Base-by-base conservation (phyloP, 352 stramenopile genomes). In the Phytophthora litchii region DNA sequence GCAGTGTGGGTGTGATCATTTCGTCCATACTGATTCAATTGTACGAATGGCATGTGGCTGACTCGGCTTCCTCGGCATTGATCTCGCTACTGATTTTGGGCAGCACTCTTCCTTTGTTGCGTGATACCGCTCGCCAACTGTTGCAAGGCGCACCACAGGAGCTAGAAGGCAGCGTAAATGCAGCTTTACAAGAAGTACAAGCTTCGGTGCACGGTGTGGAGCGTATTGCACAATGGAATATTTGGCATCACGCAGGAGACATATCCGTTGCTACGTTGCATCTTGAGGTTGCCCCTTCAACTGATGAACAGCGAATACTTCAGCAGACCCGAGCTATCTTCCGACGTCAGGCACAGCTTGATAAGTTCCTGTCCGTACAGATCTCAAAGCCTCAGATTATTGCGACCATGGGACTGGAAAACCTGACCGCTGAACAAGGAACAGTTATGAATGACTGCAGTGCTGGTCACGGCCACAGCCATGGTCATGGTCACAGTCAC, bases 1-100 rank as follows among this genome's bases (percentile, higher is more conserved):
- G 90, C 16, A 96, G 86, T 58, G 74, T 97, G 10, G 89, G 88
- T 11, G 90, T 96, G 19, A 97, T 97, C 60, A 64, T 94, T 27
- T 95, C 84, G 42, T 96, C 88, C 9, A 51, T 95, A 10, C 64
- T 96, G 49, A 94, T 96, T 42, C 67, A 96, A 41, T 82, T 81
- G 61, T 93, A 89, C 50, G 78, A 76, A 19, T 93, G 86, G 87
- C 76, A 92, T 44, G 72, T 92, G n/a, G 83, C 86, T 7, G 88
- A 96, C 52, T 89, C 88, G 35, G 51, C 86, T 8, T 95, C 83
- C 42, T 94, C 86, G 12, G 77, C 82, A n/a, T 63, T 94, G 32
- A 94, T 96, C 45, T 84, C 86, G 19, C 45, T 96, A 46, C 59
- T 96, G 29, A 94, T 96, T 60, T 71, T 95, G 44, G 82, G 76